These are phyloP conservation scores for Giardia duodenalis DNA, from an alignment of 208 protist genomes.

Conservation along the genomic window DNA sequence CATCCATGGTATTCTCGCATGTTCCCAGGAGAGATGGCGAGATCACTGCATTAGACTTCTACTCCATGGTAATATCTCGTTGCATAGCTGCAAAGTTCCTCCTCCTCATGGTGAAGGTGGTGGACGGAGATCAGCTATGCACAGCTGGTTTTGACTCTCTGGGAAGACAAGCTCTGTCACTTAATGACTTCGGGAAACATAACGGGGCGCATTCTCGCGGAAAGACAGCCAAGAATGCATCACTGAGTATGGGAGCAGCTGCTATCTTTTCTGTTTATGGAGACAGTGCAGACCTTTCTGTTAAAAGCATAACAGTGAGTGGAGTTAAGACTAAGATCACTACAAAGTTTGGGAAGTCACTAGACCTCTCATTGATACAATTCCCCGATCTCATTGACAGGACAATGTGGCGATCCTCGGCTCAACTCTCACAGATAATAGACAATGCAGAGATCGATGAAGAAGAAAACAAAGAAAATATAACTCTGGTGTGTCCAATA, in stretches of 20 bases:
- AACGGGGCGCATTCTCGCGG: not conserved
- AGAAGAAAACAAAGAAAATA: not conserved
- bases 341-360: not conserved
- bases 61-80: not conserved
- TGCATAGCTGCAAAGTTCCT: not conserved
- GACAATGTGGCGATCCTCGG: not conserved
- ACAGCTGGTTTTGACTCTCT: not conserved
- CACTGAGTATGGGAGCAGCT: not conserved
- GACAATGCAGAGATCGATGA: not conserved
- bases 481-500: too few relatives aligned
- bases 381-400: not conserved
- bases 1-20: too few relatives aligned
- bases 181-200: not conserved
- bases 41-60: too few relatives aligned
- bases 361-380: not conserved
- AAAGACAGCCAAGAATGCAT: not conserved
- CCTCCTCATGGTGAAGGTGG: not conserved
- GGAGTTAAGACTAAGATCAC: not conserved
- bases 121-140: not conserved
- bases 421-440: not conserved
- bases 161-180: not conserved
- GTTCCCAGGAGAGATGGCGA: too few relatives aligned
- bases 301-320: not conserved
- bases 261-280: not conserved
- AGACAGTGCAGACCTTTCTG: not conserved